Evolutionary conservation across 495 filamentous ascomycete genomes (phyloP).

Genomic region (Podospora pseudocomata): DNA sequence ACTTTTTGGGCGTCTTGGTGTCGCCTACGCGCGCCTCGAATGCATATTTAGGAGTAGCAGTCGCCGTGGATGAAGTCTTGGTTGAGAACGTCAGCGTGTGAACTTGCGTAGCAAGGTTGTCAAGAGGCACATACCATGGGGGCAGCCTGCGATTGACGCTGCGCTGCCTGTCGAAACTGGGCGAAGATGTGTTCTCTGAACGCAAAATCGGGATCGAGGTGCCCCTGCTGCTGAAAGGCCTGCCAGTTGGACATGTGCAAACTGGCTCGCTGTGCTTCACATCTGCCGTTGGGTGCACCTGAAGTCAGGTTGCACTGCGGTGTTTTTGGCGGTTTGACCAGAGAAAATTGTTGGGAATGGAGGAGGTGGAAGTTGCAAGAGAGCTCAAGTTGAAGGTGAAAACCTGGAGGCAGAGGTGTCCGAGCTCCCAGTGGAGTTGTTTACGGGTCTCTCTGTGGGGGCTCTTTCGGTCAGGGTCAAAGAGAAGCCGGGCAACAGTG

Average conservation of each 20-base stretch:
- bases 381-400: slow-evolving; percentile 13
- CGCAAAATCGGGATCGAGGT: slow-evolving; percentile 20
- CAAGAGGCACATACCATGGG: slow-evolving; percentile 27
- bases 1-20: slow-evolving; percentile 86
- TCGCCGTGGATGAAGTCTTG: slow-evolving; percentile 64
- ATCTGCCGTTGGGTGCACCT: slow-evolving; percentile 22
- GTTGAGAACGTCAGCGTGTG: slow-evolving; percentile 6
- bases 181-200: slow-evolving; percentile 26
- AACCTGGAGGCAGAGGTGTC: slow-evolving; percentile 14
- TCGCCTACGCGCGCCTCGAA: slow-evolving; percentile 84
- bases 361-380: slow-evolving; percentile 10
- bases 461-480: slow-evolving; percentile 9
- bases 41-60: slow-evolving; percentile 61
- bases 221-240: slow-evolving; percentile 17
- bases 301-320: slow-evolving; percentile 6
- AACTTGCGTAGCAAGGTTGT: not conserved
- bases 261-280: slow-evolving; percentile 18
- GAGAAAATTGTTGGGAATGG: slow-evolving; percentile 3
- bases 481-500: not conserved
- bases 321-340: slow-evolving; percentile 1
- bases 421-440: slow-evolving; percentile 13
- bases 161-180: slow-evolving; percentile 23
- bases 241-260: slow-evolving; percentile 30
- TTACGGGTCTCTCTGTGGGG: slow-evolving; percentile 7
- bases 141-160: not conserved